Evolutionary conservation across 2,329 filamentous ascomycete species (phyloP).

Genomic region (Neobulgaria alba): DNA sequence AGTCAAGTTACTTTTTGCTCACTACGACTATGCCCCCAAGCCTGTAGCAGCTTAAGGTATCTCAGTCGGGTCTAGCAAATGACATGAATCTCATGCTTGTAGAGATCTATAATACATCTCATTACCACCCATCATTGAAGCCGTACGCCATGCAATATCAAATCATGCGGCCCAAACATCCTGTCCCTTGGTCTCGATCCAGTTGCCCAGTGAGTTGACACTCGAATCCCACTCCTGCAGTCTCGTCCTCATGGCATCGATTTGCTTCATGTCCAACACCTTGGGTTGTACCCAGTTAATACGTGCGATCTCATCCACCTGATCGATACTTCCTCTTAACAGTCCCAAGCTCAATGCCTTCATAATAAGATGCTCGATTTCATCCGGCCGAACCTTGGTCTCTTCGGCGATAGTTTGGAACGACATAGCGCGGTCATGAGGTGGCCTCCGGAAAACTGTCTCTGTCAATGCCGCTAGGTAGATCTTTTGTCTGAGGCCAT

Average conservation of each 20-base stretch:
- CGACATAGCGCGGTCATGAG: slow-evolving; percentile 90
- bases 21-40: slow-evolving; percentile 1
- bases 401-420: slow-evolving; percentile 83
- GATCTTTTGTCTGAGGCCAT: slow-evolving; percentile 93
- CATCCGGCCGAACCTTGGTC: slow-evolving; percentile 81
- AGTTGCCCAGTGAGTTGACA: slow-evolving; percentile 92
- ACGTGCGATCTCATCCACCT: slow-evolving; percentile 86
- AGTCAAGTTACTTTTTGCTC: too few relatives aligned
- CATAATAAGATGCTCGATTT: slow-evolving; percentile 98
- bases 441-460: slow-evolving; percentile 89
- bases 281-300: slow-evolving; percentile 99
- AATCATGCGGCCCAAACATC: slow-evolving; percentile 85
- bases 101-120: slow-evolving; percentile 26
- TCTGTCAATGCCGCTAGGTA: slow-evolving; percentile 94
- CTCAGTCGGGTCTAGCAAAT: slow-evolving; percentile 7
- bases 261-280: slow-evolving; percentile 91
- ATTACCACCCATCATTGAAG: slow-evolving; percentile 11
- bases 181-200: slow-evolving; percentile 89
- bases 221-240: slow-evolving; percentile 92
- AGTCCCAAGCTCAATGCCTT: slow-evolving; percentile 94
- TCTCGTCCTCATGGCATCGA: slow-evolving; percentile 80
- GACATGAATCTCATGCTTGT: slow-evolving; percentile 13
- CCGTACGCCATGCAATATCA: slow-evolving; percentile 24
- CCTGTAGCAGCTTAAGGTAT: slow-evolving; percentile 4
- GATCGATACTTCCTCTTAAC: slow-evolving; percentile 86